Percentiles rank a stretch among this genome's conserved stretches.
Conservation (phyloP, 768 basidiomycete genomes). For the Postia placenta region DNA sequence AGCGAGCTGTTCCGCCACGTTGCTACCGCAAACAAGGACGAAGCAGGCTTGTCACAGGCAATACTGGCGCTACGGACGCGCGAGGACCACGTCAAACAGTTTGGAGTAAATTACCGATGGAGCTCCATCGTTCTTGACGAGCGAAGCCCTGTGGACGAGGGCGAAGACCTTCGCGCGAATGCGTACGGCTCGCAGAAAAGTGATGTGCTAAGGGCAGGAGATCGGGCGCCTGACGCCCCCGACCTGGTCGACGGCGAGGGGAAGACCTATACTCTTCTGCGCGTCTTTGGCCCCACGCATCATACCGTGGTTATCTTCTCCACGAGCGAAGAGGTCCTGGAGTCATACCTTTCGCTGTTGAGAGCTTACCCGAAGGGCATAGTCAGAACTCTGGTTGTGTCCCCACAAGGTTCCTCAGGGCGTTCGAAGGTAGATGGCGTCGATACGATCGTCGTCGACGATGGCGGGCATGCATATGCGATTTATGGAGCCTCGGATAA, state of each 20-base stretch:
- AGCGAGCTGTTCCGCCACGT: conserved; percentile 8
- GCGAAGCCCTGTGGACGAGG: conserved; percentile 7
- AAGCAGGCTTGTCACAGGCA: not conserved
- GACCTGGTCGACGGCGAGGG: not conserved
- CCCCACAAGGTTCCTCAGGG: too few species aligned
- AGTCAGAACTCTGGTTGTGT: too few species aligned
- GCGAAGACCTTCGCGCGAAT: not conserved
- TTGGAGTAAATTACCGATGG: conserved; percentile 50
- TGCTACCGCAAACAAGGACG: not conserved
- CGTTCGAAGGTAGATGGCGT: too few species aligned
- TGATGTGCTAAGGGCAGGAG: conserved; percentile 31
- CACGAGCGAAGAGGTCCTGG: conserved; percentile 13
- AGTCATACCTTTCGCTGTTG: not conserved
- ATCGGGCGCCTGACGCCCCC: conserved; percentile 32
- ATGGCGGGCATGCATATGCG: conserved; percentile 5
- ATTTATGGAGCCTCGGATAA: conserved; percentile 6
- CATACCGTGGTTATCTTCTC: conserved; percentile 41
- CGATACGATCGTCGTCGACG: too few species aligned
- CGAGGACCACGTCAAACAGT: conserved; percentile 26
- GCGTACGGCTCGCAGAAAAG: conserved; percentile 1
- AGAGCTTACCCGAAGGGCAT: not conserved
- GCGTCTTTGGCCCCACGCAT: conserved; percentile 17
- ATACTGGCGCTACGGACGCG: too few species aligned
- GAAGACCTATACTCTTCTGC: conserved; percentile 18
- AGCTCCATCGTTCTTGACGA: conserved; percentile 43